A percentile compares a stretch with the other conserved stretches of the same genome.
These are phyloP conservation scores for Chrysoporthe deuterocubensis DNA, from an alignment of 2,329 filamentous ascomycete genomes.

Conservation along the genomic window DNA sequence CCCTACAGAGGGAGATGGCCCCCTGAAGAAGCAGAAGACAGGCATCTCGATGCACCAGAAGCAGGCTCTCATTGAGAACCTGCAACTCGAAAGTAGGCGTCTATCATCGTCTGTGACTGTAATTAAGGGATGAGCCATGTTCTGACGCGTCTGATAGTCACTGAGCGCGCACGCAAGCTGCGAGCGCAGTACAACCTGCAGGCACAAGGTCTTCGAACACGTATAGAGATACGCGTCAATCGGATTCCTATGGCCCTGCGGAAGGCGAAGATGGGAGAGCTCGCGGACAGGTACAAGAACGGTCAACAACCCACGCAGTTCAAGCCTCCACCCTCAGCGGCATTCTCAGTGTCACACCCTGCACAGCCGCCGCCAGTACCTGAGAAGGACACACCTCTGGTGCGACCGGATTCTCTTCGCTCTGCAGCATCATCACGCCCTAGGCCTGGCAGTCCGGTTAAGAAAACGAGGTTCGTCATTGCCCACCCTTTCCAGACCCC, in stretches of 20 bases:
- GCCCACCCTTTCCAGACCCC: constrained; percentile 24
- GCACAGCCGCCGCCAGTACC: constrained; percentile 51
- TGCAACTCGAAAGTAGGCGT: constrained; percentile 81
- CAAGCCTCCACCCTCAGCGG: constrained; percentile 39
- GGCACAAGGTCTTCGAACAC: constrained; percentile 80
- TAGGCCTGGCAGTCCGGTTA: constrained; percentile 42
- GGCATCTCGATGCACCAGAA: constrained; percentile 75
- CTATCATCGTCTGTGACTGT: neutral
- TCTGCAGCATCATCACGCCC: constrained; percentile 20
- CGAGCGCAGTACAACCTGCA: constrained; percentile 88
- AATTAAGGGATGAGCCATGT: neutral
- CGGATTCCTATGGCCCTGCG: constrained; percentile 82
- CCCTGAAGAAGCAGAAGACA: constrained; percentile 63
- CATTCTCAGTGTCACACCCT: constrained; percentile 34
- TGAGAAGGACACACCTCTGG: constrained; percentile 49
- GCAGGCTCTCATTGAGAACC: constrained; percentile 84
- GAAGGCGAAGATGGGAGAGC: constrained; percentile 79
- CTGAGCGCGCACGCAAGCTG: constrained; percentile 83
- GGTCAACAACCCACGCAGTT: constrained; percentile 42
- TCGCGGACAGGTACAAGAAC: constrained; percentile 44
- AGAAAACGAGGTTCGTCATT: constrained; percentile 55
- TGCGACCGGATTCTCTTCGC: constrained; percentile 12
- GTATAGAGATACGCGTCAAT: constrained; percentile 92
- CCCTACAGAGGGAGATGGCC: constrained; percentile 54
- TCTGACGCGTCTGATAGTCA: constrained; percentile 60